Conservation (phyloP, 2,329 filamentous ascomycete species). For the Chalaropsis ovoidea region DNA sequence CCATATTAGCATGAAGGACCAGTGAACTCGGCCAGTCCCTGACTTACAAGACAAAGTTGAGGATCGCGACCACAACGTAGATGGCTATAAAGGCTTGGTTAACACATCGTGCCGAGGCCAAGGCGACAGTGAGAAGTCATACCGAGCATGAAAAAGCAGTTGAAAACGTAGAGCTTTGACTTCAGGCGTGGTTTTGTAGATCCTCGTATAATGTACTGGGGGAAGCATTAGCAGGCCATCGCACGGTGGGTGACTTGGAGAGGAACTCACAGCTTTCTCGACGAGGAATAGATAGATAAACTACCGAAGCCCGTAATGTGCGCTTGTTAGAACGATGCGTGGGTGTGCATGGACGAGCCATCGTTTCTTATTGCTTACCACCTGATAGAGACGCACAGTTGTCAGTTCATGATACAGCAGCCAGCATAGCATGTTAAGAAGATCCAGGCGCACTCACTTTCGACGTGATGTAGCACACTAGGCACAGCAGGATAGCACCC, state of each 20-base stretch:
- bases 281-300: constrained; percentile 56
- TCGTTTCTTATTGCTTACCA: constrained; percentile 13
- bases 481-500: constrained; percentile 49
- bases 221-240: not conserved
- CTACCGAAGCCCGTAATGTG: constrained; percentile 27
- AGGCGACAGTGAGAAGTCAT: not conserved
- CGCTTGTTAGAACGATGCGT: not conserved
- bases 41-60: constrained; percentile 52
- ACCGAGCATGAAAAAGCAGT: constrained; percentile 45
- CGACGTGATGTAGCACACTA: constrained; percentile 52
- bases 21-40: not conserved
- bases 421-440: not conserved
- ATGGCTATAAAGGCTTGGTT: constrained; percentile 30
- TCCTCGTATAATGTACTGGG: constrained; percentile 48
- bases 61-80: constrained; percentile 40
- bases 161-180: constrained; percentile 51
- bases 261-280: constrained; percentile 47
- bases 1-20: not conserved
- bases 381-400: constrained; percentile 13
- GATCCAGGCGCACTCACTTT: constrained; percentile 39
- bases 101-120: not conserved
- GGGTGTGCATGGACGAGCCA: no score
- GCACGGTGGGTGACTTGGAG: not conserved
- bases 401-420: constrained; percentile 7
- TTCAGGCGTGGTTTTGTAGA: constrained; percentile 42